Evolutionary conservation across 1,284 basidiomycete species (phyloP).

Genomic region (Sutorius eximius): DNA sequence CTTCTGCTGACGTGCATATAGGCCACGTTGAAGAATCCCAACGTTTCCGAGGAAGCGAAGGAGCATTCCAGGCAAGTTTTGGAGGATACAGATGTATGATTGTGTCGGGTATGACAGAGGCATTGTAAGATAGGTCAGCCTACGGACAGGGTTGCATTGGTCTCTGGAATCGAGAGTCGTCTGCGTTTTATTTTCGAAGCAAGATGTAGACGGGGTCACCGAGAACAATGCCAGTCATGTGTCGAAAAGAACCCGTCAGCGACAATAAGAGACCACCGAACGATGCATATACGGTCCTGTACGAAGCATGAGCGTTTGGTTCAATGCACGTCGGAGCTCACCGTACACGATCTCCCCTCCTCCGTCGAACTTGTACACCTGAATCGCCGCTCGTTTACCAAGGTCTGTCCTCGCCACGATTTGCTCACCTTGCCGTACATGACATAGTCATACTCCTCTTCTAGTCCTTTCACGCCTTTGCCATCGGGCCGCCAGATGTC

Average conservation of each 20-base stretch:
- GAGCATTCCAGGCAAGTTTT: slow-evolving; percentile 40
- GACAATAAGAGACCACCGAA: slow-evolving; percentile 98
- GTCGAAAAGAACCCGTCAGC: slow-evolving; percentile 88
- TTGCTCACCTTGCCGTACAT: slow-evolving; percentile 93
- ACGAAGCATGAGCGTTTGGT: slow-evolving; percentile 8
- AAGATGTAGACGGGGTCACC: slow-evolving; percentile 33
- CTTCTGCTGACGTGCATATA: slow-evolving; percentile 11
- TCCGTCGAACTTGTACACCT: slow-evolving; percentile 98
- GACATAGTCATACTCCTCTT: slow-evolving; percentile 98
- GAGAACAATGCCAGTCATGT: slow-evolving; percentile 85
- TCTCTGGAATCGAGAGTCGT: too few species aligned
- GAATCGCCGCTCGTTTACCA: slow-evolving; percentile 10
- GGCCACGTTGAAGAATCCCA: slow-evolving; percentile 41
- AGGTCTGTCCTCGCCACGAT: slow-evolving; percentile 5
- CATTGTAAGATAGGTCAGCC: background rate
- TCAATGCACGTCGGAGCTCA: background rate
- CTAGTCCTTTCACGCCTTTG: slow-evolving; percentile 82
- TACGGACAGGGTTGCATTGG: background rate
- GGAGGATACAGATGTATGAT: slow-evolving; percentile 27
- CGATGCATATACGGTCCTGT: slow-evolving; percentile 90
- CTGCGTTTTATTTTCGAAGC: slow-evolving; percentile 41
- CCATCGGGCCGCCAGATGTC: slow-evolving; percentile 89
- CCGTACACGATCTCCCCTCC: slow-evolving; percentile 81
- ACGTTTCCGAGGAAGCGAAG: slow-evolving; percentile 44
- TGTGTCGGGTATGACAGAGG: background rate